A percentile compares a stretch with the other conserved stretches of the same genome.
Conservation (phyloP, 2,329 filamentous ascomycete species). For the Cadophora sp. region DNA sequence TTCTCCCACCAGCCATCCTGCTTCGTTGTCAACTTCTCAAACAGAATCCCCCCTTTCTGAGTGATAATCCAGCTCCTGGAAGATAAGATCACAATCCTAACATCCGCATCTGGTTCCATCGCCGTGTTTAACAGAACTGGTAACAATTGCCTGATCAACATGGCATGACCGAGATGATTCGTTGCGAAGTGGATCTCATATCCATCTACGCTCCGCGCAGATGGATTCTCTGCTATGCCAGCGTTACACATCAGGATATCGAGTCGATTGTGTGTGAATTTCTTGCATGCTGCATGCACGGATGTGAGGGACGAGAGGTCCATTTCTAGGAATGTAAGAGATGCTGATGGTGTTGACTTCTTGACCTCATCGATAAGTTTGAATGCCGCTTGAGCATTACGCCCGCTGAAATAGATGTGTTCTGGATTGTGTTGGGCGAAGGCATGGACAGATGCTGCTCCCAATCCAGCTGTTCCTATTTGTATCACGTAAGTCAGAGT, state of each 20-base stretch:
- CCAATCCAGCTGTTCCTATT: constrained; percentile 54
- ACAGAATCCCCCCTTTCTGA: constrained; percentile 24
- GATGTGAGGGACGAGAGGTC: constrained; percentile 54
- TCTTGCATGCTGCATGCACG: constrained; percentile 49
- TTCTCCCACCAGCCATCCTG: constrained; percentile 23
- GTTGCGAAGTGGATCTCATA: constrained; percentile 57
- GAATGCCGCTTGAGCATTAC: constrained; percentile 46
- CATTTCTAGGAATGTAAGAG: constrained; percentile 32
- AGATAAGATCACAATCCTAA: constrained; percentile 33
- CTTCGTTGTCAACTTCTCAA: constrained; percentile 21
- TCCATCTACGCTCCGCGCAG: constrained; percentile 50
- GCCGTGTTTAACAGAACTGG: constrained; percentile 40
- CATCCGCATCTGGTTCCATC: constrained; percentile 24
- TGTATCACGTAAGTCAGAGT: background rate
- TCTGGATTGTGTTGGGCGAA: constrained; percentile 49
- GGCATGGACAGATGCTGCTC: constrained; percentile 48
- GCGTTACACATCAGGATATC: constrained; percentile 56
- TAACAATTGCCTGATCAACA: constrained; percentile 49
- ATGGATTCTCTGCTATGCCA: constrained; percentile 49
- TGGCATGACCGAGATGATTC: constrained; percentile 57
- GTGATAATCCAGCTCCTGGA: constrained; percentile 22
- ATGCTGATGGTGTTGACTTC: constrained; percentile 16
- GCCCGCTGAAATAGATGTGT: constrained; percentile 48
- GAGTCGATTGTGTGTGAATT: constrained; percentile 48
- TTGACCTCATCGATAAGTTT: constrained; percentile 26